phyloP scores from a whole-genome alignment of 805 yeast species.

The Saturnispora gosingensis region DNA sequence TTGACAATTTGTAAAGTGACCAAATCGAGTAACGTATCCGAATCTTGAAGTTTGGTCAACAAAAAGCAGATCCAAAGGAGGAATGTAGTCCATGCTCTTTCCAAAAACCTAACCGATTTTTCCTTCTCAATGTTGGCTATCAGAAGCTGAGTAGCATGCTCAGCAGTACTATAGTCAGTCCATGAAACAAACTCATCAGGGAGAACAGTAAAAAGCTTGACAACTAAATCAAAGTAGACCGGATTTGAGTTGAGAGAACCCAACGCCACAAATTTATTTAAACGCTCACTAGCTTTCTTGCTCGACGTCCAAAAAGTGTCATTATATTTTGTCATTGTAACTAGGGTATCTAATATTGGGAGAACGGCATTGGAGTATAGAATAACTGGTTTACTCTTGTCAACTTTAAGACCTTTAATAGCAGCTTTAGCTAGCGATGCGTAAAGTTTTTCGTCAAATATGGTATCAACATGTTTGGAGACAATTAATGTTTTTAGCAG shows the following conservation, averaged over 20 bases:
- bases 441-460: slow-evolving; percentile 23
- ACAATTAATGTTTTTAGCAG: slow-evolving; percentile 27
- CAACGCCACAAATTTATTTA: slow-evolving; percentile 38
- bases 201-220: slow-evolving; percentile 12
- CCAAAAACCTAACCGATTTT: slow-evolving; percentile 15
- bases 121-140: slow-evolving; percentile 19
- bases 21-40: slow-evolving; percentile 8
- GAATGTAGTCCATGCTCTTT: slow-evolving; percentile 23
- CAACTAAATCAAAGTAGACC: slow-evolving; percentile 32
- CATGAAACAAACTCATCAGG: slow-evolving; percentile 18
- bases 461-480: slow-evolving; percentile 12
- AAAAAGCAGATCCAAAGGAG: slow-evolving; percentile 10
- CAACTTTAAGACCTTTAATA: slow-evolving; percentile 34
- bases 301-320: slow-evolving; percentile 44
- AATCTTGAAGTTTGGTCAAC: neutral
- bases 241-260: slow-evolving; percentile 50
- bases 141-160: slow-evolving; percentile 14
- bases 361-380: slow-evolving; percentile 39
- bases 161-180: slow-evolving; percentile 4
- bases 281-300: slow-evolving; percentile 37
- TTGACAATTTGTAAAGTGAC: slow-evolving; percentile 11
- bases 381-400: slow-evolving; percentile 26
- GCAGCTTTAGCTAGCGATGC: slow-evolving; percentile 37
- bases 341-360: slow-evolving; percentile 40
- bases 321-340: slow-evolving; percentile 35